Evolutionary conservation across 163 green algal species (phyloP).

Genomic region (Chlorella variabilis): DNA sequence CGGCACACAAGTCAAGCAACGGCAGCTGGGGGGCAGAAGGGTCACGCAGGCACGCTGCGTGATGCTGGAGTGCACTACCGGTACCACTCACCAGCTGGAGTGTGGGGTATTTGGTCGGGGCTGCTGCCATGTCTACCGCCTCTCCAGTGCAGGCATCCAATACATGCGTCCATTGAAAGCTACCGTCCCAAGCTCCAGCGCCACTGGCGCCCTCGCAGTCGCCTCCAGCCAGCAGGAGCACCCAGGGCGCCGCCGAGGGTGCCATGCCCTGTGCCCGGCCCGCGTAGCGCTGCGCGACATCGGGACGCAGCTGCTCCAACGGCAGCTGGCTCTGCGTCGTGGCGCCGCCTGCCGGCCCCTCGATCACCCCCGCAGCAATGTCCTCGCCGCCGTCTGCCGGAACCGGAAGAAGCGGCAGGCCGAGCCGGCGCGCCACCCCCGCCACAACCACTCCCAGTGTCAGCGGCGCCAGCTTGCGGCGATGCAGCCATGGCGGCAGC

Average conservation of each 20-base stretch:
- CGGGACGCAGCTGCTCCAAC: slow-evolving; percentile 10
- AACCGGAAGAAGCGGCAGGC: slow-evolving; percentile 47
- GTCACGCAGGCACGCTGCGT: too few species aligned
- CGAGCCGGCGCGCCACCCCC: slow-evolving; percentile 32
- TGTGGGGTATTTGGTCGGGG: background rate
- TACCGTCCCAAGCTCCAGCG: too few species aligned
- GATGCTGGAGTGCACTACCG: too few species aligned
- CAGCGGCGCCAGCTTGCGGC: slow-evolving; percentile 55
- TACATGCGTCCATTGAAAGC: background rate
- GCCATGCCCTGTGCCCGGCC: slow-evolving; percentile 8
- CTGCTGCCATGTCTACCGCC: background rate
- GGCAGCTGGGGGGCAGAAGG: too few species aligned
- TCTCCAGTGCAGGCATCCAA: slow-evolving; percentile 24
- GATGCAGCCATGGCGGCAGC: slow-evolving; percentile 52
- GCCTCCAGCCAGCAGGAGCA: slow-evolving; percentile 7
- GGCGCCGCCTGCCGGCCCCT: background rate
- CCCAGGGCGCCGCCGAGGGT: slow-evolving; percentile 1
- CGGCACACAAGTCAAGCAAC: background rate
- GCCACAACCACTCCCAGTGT: slow-evolving; percentile 47
- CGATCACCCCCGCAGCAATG: background rate
- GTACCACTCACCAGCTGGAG: slow-evolving; percentile 26
- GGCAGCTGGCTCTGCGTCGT: background rate
- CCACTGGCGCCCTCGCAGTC: background rate
- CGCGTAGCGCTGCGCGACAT: slow-evolving; percentile 18
- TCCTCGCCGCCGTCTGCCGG: slow-evolving; percentile 10